Percentiles rank a stretch among this genome's conserved stretches.
Conservation (phyloP, 352 stramenopile genomes). For the Chrysophaeum taylorii region DNA sequence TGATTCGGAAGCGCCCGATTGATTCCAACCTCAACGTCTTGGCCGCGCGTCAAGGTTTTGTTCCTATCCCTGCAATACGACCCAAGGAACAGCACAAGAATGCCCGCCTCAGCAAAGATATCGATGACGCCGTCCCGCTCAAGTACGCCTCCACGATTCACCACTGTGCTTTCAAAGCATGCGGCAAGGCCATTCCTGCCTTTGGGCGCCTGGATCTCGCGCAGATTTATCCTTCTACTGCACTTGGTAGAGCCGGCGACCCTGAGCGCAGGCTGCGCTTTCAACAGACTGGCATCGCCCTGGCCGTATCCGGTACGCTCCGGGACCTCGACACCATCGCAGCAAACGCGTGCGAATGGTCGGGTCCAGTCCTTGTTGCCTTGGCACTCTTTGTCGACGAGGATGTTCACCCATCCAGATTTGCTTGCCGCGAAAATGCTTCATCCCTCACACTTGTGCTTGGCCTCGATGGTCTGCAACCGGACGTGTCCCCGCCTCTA, state of each 20-base stretch:
- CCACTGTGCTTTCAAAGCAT: constrained; percentile 5
- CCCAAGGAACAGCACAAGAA: background rate
- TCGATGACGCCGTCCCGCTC: background rate
- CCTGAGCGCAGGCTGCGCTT: background rate
- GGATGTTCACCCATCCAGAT: background rate
- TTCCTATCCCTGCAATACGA: too few species aligned
- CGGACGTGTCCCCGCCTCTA: background rate
- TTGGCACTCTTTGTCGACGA: background rate
- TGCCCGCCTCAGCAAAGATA: background rate
- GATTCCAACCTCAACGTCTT: background rate
- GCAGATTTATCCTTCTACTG: background rate
- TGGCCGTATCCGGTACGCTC: background rate
- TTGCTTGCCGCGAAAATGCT: too few species aligned
- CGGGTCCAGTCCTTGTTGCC: background rate
- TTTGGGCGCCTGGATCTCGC: background rate
- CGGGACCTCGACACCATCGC: background rate
- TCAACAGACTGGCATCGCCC: background rate
- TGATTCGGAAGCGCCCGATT: background rate
- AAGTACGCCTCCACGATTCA: background rate
- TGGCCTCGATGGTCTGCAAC: background rate
- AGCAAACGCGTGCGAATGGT: background rate
- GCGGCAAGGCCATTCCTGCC: background rate
- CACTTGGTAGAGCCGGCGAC: background rate
- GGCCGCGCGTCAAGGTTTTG: background rate
- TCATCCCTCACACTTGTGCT: background rate